Conservation (phyloP, 202 grass and related monocot species). For the Brachypodium distachyon region DNA sequence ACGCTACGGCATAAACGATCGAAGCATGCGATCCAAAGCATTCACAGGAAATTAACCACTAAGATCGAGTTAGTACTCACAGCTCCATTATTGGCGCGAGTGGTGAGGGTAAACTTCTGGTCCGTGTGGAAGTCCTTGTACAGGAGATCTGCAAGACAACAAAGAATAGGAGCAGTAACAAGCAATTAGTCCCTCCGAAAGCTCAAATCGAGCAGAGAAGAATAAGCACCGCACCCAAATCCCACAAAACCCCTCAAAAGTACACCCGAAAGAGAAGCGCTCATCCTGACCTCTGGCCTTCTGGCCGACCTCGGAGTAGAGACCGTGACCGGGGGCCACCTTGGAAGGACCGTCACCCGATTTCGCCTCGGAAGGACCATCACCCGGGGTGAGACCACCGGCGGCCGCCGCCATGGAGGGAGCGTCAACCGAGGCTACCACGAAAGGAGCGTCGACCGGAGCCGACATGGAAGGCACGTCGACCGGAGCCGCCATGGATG, state of each 20-base stretch:
- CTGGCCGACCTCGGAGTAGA: constrained; percentile 77
- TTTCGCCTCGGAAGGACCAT: not conserved
- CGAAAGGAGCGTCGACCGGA: not conserved
- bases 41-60: not conserved
- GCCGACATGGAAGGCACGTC: not conserved
- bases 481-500: not conserved
- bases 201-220: constrained; percentile 1
- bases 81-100: constrained; percentile 59
- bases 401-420: not conserved
- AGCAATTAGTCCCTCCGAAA: not conserved
- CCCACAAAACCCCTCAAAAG: not conserved
- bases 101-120: constrained; percentile 69
- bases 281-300: constrained; percentile 54
- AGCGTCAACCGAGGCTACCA: constrained; percentile 29
- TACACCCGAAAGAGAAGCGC: not conserved
- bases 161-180: not conserved
- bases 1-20: not conserved
- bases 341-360: not conserved
- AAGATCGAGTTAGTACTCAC: constrained; percentile 37
- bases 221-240: not conserved
- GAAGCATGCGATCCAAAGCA: not conserved
- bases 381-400: constrained; percentile 24
- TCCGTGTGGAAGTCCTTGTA: constrained; percentile 71
- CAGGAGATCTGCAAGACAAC: constrained; percentile 58
- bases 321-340: constrained; percentile 48